Percentiles rank a stretch among this genome's conserved stretches.
Conservation (phyloP, 2,329 filamentous ascomycete species). For the Neofusicoccum sp. region DNA sequence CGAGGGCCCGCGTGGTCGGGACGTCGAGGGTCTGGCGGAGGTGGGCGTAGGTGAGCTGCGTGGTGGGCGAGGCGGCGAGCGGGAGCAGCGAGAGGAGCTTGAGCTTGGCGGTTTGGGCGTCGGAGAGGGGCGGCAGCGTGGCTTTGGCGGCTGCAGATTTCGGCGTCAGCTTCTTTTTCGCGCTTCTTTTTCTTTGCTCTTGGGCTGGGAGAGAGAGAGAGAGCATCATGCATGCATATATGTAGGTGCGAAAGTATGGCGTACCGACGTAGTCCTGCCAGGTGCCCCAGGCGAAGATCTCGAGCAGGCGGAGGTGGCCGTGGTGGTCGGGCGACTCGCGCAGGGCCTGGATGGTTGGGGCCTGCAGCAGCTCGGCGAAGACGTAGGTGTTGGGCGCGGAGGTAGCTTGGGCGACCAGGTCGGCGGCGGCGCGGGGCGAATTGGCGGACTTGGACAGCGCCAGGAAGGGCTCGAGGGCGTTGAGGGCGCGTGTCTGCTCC, state of each 20-base stretch:
- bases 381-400: conserved; percentile 88
- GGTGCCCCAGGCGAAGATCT: conserved; percentile 92
- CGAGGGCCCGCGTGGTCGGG: conserved; percentile 68
- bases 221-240: too few species aligned
- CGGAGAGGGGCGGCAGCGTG: conserved; percentile 71
- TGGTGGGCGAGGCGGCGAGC: conserved; percentile 66
- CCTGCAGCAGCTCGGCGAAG: conserved; percentile 89
- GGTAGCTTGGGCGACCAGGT: conserved; percentile 85
- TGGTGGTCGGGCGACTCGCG: conserved; percentile 64
- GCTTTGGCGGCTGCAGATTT: conserved; percentile 47
- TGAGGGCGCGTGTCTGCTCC: conserved; percentile 69
- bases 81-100: conserved; percentile 87
- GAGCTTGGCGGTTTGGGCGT: conserved; percentile 78
- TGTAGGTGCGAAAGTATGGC: conserved; percentile 13
- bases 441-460: conserved; percentile 84
- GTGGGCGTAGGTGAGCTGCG: conserved; percentile 68
- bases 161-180: too few species aligned
- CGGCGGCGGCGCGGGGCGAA: conserved; percentile 80
- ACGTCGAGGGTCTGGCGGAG: conserved; percentile 71
- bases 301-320: conserved; percentile 69
- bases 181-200: neutral
- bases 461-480: conserved; percentile 78
- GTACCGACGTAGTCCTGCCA: conserved; percentile 74
- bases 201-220: too few species aligned
- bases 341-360: conserved; percentile 76